phyloP scores from a whole-genome alignment of 306 rosid species.

The Fragaria nilgerrensis region DNA sequence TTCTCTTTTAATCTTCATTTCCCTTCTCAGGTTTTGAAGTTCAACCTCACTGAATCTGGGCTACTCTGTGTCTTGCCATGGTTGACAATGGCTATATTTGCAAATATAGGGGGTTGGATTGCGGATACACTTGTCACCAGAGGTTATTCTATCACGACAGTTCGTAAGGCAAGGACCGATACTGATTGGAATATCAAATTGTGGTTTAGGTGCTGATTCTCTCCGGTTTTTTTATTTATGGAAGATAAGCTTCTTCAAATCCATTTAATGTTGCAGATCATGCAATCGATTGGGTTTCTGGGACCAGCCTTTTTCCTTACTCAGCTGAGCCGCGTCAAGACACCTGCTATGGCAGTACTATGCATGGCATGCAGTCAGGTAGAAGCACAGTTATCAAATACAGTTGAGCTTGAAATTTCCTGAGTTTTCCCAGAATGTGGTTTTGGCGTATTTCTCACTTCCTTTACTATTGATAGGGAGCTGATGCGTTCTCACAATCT shows the following conservation, averaged over 20 bases:
- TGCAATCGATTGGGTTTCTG: conserved; percentile 89
- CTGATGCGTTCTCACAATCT: conserved; percentile 90
- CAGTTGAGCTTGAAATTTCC: conserved; percentile 7
- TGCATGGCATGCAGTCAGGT: conserved; percentile 99
- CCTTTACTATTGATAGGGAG: conserved; percentile 58
- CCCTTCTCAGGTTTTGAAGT: conserved; percentile 84
- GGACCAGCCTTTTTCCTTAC: conserved; percentile 94
- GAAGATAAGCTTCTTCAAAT: conserved; percentile 11
- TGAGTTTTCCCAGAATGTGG: background rate
- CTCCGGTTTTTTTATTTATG: background rate
- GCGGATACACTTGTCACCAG: conserved; percentile 93
- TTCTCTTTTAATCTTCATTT: conserved; percentile 9
- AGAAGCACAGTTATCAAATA: conserved; percentile 24
- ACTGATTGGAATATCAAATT: background rate
- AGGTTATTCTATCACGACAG: conserved; percentile 82
- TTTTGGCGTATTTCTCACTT: background rate
- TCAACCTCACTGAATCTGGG: conserved; percentile 96
- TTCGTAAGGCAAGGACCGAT: conserved; percentile 71
- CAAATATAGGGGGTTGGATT: conserved; percentile 98
- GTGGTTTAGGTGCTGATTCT: background rate
- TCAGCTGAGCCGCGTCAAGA: conserved; percentile 70
- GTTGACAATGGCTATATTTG: conserved; percentile 96
- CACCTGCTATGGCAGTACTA: conserved; percentile 82
- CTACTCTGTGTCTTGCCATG: conserved; percentile 94
- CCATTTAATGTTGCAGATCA: conserved; percentile 58